Evolutionary conservation across 805 yeast genomes (phyloP).

Genomic region (Barnettozyma salicaria): DNA sequence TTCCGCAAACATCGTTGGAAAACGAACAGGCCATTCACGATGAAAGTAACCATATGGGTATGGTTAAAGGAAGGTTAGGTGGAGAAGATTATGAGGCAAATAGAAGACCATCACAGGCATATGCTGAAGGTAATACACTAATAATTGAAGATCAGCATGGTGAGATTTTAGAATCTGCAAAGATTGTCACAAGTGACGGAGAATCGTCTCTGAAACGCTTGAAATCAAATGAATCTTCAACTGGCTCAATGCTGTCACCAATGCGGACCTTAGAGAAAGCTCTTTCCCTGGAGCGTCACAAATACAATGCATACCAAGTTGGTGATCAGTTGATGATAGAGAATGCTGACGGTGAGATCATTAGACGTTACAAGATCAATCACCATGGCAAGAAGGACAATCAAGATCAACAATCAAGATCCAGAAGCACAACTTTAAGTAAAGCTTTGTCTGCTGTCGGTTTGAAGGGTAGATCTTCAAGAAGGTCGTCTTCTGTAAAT

Average conservation of each 20-base stretch:
- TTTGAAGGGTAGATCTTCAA: slow-evolving; percentile 27
- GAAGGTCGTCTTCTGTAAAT: slow-evolving; percentile 3
- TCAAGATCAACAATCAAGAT: slow-evolving; percentile 11
- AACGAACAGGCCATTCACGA: slow-evolving; percentile 6
- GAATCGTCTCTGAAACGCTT: slow-evolving; percentile 9
- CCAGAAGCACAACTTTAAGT: slow-evolving; percentile 34
- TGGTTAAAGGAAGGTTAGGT: background rate
- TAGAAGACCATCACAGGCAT: slow-evolving; percentile 37
- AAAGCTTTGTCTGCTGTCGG: slow-evolving; percentile 55
- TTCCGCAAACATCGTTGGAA: slow-evolving; percentile 7
- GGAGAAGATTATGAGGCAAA: slow-evolving; percentile 22
- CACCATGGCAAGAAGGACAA: slow-evolving; percentile 34
- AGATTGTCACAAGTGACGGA: slow-evolving; percentile 26
- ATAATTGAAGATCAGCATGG: slow-evolving; percentile 82
- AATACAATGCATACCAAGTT: slow-evolving; percentile 65
- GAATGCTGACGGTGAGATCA: slow-evolving; percentile 85
- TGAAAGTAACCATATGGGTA: slow-evolving; percentile 9
- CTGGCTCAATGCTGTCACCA: slow-evolving; percentile 19
- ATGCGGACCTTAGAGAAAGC: slow-evolving; percentile 11
- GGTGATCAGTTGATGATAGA: slow-evolving; percentile 79
- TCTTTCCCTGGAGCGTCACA: slow-evolving; percentile 14
- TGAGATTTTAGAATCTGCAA: slow-evolving; percentile 60
- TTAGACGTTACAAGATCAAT: slow-evolving; percentile 75
- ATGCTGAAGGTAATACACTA: slow-evolving; percentile 62
- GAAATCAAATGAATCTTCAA: slow-evolving; percentile 18